Conservation (phyloP, 495 filamentous ascomycete species). For the Penicillium egyptiacum region DNA sequence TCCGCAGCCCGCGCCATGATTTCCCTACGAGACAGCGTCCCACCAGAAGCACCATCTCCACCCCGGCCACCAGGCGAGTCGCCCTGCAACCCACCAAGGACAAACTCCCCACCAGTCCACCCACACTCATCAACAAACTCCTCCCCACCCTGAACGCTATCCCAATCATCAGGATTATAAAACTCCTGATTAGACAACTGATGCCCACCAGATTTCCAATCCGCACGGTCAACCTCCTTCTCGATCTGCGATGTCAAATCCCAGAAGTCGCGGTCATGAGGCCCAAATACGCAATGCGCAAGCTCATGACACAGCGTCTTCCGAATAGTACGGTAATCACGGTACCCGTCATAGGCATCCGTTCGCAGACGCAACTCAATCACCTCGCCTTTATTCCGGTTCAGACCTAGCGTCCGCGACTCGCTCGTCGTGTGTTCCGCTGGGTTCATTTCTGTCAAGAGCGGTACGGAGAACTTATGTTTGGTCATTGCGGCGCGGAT, state of each 20-base stretch:
- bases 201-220: slow-evolving; percentile 70
- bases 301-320: slow-evolving; percentile 95
- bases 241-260: slow-evolving; percentile 81
- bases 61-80: slow-evolving; percentile 25
- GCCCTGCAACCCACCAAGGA: slow-evolving; percentile 61
- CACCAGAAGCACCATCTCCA: slow-evolving; percentile 25
- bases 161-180: slow-evolving; percentile 64
- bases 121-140: slow-evolving; percentile 72
- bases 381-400: slow-evolving; percentile 82
- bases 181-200: slow-evolving; percentile 65
- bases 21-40: slow-evolving; percentile 59
- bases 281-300: slow-evolving; percentile 81
- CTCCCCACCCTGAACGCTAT: slow-evolving; percentile 46
- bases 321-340: slow-evolving; percentile 86
- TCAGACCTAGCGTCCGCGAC: slow-evolving; percentile 80
- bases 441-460: slow-evolving; percentile 96
- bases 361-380: slow-evolving; percentile 90
- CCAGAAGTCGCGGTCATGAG: slow-evolving; percentile 89
- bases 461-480: slow-evolving; percentile 80
- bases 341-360: slow-evolving; percentile 90
- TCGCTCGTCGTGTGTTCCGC: slow-evolving; percentile 76
- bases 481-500: slow-evolving; percentile 78
- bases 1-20: slow-evolving; percentile 73
- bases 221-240: slow-evolving; percentile 73
- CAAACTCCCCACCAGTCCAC: slow-evolving; percentile 86